A percentile compares a stretch with the other conserved stretches of the same genome.
These are phyloP conservation scores for Sclerotinia subarctica DNA, from an alignment of 2,329 filamentous ascomycete species.

Conservation along the genomic window DNA sequence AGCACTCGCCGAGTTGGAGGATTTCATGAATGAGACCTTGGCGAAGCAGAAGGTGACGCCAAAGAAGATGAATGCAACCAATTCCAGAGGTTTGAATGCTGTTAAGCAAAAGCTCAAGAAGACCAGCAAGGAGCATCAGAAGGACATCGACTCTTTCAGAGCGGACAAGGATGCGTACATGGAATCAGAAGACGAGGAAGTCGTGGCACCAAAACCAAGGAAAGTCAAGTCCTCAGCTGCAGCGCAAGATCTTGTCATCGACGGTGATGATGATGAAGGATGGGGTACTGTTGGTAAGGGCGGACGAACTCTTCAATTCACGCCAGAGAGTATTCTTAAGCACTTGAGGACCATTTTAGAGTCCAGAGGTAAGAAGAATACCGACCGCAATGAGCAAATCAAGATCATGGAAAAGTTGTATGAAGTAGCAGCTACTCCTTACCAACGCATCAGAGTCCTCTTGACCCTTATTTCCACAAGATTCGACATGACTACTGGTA, in stretches of 20 bases:
- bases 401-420: constrained; percentile 93
- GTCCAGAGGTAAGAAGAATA: constrained; percentile 98
- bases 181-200: constrained; percentile 76
- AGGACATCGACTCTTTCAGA: constrained; percentile 82
- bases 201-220: constrained; percentile 51
- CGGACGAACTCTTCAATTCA: constrained; percentile 86
- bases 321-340: constrained; percentile 97
- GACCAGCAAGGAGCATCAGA: constrained; percentile 92
- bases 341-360: constrained; percentile 91
- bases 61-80: constrained; percentile 99
- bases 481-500: constrained; percentile 85
- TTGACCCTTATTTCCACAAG: constrained; percentile 88
- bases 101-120: constrained; percentile 99
- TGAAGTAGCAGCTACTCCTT: constrained; percentile 85
- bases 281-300: constrained; percentile 87
- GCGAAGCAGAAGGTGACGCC: constrained; percentile 93
- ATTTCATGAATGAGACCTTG: constrained; percentile 88
- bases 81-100: constrained; percentile 89
- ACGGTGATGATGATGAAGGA: constrained; percentile 76
- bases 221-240: constrained; percentile 49
- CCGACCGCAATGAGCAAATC: constrained; percentile 91
- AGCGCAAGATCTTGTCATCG: constrained; percentile 49
- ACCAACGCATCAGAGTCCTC: constrained; percentile 90
- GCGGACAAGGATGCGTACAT: constrained; percentile 84
- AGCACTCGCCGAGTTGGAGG: constrained; percentile 88